Base-by-base conservation (phyloP, 2,329 filamentous ascomycete genomes). In the Aureobasidium sp. region DNA sequence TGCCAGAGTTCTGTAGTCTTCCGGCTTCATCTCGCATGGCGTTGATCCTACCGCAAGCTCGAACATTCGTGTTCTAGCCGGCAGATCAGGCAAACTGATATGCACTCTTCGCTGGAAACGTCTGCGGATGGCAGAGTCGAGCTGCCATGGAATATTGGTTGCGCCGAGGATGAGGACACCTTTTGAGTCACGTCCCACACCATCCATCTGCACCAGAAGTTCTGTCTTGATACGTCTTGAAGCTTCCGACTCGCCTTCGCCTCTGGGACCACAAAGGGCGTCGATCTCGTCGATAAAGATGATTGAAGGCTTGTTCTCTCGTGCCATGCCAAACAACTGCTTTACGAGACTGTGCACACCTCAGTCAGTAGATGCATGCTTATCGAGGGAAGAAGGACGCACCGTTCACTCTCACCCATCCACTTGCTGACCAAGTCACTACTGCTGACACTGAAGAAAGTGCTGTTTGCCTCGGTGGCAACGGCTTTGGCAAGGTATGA, bases 351-450 rank as follows among this genome's bases (percentile, higher is more conserved):
- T 95, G 70, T 36, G 10, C 8, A 5, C 1, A 8, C 2, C 5
- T n/a, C 8, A 46, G 36, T 59, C 20, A 42, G 46, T 26, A 15
- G 32, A 37, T 52, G 20, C 50, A 48, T 50, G 29, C 23, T 27
- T 39, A 9, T 32, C 15, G 34, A 10, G 15, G 7, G 56, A 69
- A 34, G 68, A 66, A 47, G 5, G 17, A 69, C 81, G 53, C 79
- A 95, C 90, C 91, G 86, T 85, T 99, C 94, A 81, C 90, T 95
- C 77, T 99, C 94, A 79, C 94, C 94, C 94, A 99, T 99, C 94
- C 94, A 99, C 74, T 99, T 99, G 75, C 91, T 96, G 64, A 99
- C 94, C 75, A 99, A 76, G 74, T 99, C 94, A 72, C 91, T 96
- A 81, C 90, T 96, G 77, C 90, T 96, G 67, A 99, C 93, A 72